Percentiles rank a stretch among this genome's conserved stretches.
These are phyloP conservation scores for Chenopodium quinoa DNA, from an alignment of 148 eudicot genomes.

Conservation along the genomic window DNA sequence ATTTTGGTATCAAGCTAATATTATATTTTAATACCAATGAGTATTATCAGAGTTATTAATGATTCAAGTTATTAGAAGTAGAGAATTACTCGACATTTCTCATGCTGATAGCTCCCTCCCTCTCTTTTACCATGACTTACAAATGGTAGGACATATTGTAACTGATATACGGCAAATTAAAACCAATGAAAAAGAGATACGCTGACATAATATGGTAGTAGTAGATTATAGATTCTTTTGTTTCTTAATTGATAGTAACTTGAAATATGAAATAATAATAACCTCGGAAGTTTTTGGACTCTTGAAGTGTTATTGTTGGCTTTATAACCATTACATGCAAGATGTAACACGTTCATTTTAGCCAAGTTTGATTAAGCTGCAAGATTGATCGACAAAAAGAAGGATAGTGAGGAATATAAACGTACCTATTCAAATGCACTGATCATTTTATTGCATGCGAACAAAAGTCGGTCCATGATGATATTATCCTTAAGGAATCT, in stretches of 20 bases:
- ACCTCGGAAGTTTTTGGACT: too few species aligned
- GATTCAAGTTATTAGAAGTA: too few species aligned
- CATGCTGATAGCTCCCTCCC: background rate
- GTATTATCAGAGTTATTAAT: too few species aligned
- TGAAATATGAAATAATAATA: too few species aligned
- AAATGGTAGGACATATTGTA: background rate
- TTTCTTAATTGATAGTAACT: background rate
- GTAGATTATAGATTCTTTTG: background rate
- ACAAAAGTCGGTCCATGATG: background rate
- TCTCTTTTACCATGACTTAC: too few species aligned
- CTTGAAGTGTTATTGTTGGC: too few species aligned
- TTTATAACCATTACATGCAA: too few species aligned
- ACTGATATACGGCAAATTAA: background rate
- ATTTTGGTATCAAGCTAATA: too few species aligned
- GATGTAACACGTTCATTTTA: background rate
- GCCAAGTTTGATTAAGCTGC: background rate
- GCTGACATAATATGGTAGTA: too few species aligned
- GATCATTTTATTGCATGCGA: background rate
- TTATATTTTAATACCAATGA: too few species aligned
- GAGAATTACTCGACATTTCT: background rate
- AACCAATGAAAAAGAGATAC: too few species aligned
- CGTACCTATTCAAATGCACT: too few species aligned
- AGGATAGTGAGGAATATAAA: background rate
- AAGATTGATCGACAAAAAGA: background rate
- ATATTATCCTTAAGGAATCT: slow-evolving; percentile 26